Conservation (phyloP, 805 yeast genomes). For the Candida tallmaniae region DNA sequence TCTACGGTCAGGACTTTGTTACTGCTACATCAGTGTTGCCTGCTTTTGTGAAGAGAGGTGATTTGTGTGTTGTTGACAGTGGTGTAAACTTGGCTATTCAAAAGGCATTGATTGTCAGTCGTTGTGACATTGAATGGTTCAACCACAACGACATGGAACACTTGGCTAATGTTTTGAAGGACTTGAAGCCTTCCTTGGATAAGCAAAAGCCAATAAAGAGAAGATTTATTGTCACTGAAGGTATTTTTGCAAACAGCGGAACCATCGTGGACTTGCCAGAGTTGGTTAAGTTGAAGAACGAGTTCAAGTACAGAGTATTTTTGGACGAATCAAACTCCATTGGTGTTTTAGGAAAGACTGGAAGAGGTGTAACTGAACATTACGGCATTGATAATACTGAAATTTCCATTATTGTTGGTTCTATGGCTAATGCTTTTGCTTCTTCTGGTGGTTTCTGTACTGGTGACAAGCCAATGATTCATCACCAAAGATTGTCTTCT, state of each 20-base stretch:
- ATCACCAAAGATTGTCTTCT: constrained; percentile 89
- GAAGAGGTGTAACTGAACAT: constrained; percentile 82
- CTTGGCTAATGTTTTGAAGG: constrained; percentile 62
- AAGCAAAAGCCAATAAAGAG: constrained; percentile 77
- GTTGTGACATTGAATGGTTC: constrained; percentile 79
- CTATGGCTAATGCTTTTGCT: constrained; percentile 76
- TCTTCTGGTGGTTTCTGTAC: constrained; percentile 93
- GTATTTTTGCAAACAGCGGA: constrained; percentile 76
- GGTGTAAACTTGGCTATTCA: constrained; percentile 73
- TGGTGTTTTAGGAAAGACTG: constrained; percentile 80
- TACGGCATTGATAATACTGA: constrained; percentile 63
- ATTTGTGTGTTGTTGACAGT: constrained; percentile 81
- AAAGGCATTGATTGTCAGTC: constrained; percentile 80
- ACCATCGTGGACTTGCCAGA: constrained; percentile 68
- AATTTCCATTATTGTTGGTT: constrained; percentile 82
- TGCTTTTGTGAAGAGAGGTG: constrained; percentile 93
- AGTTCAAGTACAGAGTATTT: constrained; percentile 80
- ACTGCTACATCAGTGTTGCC: constrained; percentile 87
- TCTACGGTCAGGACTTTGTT: constrained; percentile 90
- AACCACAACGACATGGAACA: constrained; percentile 88
- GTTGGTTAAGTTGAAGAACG: constrained; percentile 68
- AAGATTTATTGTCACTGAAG: constrained; percentile 89
- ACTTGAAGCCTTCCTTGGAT: constrained; percentile 53
- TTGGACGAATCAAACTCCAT: constrained; percentile 85
- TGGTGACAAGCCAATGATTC: constrained; percentile 77